Conservation (phyloP, 139 green algal species). For the Tetraselmis chui region DNA sequence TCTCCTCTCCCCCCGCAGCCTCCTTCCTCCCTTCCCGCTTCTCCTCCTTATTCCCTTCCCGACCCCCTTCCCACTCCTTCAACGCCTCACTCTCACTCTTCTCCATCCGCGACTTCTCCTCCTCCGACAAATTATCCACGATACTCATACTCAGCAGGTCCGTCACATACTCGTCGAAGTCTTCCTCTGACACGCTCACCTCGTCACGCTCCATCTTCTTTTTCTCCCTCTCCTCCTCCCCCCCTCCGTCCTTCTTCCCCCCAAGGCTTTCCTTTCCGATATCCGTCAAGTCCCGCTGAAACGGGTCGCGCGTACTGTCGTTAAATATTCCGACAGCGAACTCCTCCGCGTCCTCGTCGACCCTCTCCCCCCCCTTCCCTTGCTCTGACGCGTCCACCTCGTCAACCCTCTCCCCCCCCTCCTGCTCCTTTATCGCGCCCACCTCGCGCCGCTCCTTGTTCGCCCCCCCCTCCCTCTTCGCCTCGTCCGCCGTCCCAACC, state of each 20-base stretch:
- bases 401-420: neutral
- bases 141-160: neutral
- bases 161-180: neutral
- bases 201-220: neutral
- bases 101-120: neutral
- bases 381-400: neutral
- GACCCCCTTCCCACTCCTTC: neutral
- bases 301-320: neutral
- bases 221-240: neutral
- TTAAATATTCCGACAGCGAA: neutral
- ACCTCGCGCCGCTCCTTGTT: neutral
- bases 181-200: neutral
- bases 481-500: no score
- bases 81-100: neutral
- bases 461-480: no score
- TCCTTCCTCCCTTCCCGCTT: neutral
- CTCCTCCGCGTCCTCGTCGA: neutral
- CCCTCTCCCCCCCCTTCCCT: neutral
- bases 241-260: no score
- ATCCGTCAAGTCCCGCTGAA: neutral
- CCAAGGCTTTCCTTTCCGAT: neutral
- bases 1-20: neutral
- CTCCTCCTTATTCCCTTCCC: neutral
- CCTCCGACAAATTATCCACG: neutral
- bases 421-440: neutral